These are phyloP conservation scores for Aeschynomene evenia DNA, from an alignment of 306 rosid species.

Conservation along the genomic window DNA sequence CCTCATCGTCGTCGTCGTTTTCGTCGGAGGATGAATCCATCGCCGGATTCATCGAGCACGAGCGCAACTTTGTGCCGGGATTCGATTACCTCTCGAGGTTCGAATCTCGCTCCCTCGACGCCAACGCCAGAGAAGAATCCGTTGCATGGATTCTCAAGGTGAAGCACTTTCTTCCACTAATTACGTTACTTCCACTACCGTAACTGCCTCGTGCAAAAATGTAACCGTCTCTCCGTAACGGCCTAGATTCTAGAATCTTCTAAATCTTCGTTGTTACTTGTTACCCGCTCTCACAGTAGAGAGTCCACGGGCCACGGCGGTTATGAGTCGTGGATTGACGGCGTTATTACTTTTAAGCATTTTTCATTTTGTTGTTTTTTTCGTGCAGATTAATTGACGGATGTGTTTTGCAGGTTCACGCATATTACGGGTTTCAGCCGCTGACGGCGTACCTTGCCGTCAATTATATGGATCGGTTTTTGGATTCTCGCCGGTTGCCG, in stretches of 20 bases:
- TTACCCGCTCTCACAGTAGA: neutral
- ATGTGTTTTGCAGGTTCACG: slow-evolving; percentile 54
- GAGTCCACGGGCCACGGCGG: slow-evolving; percentile 17
- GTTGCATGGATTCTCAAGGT: slow-evolving; percentile 96
- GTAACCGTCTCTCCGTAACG: neutral
- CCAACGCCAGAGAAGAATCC: slow-evolving; percentile 64
- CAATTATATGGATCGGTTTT: slow-evolving; percentile 82
- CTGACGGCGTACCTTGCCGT: slow-evolving; percentile 85
- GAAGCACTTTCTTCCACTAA: neutral
- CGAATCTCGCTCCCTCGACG: slow-evolving; percentile 60
- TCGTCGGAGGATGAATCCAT: slow-evolving; percentile 53
- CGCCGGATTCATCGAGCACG: slow-evolving; percentile 65
- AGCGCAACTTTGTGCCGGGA: slow-evolving; percentile 71
- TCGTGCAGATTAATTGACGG: neutral
- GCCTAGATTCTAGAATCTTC: neutral
- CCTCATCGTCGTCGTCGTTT: neutral
- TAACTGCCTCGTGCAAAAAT: slow-evolving; percentile 8
- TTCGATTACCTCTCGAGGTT: slow-evolving; percentile 59
- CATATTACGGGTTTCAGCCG: slow-evolving; percentile 67
- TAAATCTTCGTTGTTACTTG: slow-evolving; percentile 36
- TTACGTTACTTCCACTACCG: slow-evolving; percentile 38
- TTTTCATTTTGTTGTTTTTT: neutral
- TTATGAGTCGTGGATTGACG: neutral
- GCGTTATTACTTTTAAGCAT: neutral
- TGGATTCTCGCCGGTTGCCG: slow-evolving; percentile 69